These are phyloP conservation scores for Sextonia rubra DNA, from an alignment of 164 flowering plant species.

Conservation along the genomic window DNA sequence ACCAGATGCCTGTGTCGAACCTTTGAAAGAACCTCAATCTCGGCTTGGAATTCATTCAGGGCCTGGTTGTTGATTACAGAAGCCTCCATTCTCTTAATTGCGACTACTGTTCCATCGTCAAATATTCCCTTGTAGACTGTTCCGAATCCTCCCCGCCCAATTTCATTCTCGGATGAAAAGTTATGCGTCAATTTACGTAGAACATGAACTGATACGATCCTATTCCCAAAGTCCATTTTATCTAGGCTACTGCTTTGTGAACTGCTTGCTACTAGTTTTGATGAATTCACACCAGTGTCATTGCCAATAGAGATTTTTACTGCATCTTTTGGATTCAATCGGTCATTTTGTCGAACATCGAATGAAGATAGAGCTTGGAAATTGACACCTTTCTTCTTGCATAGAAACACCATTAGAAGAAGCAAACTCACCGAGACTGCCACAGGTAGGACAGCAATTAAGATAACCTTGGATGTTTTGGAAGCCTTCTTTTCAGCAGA, in stretches of 20 bases:
- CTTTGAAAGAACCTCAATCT: conserved; percentile 46
- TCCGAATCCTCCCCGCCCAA: conserved; percentile 58
- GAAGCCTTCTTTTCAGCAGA: background rate
- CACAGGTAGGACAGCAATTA: background rate
- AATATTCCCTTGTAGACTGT: conserved; percentile 47
- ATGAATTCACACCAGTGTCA: conserved; percentile 9
- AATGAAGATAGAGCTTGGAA: conserved; percentile 4
- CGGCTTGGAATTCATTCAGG: conserved; percentile 45
- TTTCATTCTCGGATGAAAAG: conserved; percentile 32
- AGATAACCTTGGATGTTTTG: background rate
- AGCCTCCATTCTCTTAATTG: conserved; percentile 55
- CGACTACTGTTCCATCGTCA: conserved; percentile 45
- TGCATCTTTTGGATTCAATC: background rate
- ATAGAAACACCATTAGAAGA: background rate
- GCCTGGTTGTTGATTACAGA: conserved; percentile 31
- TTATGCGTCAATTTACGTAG: conserved; percentile 43
- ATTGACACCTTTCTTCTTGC: background rate
- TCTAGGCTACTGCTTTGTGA: conserved; percentile 15
- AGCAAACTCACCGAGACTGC: background rate
- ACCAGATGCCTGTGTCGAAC: conserved; percentile 57
- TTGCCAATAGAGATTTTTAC: conserved; percentile 6
- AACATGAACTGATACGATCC: conserved; percentile 34
- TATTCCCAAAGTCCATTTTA: conserved; percentile 36
- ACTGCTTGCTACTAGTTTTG: conserved; percentile 7
- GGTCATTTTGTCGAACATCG: background rate